Base-by-base conservation (phyloP, 139 green algal genomes). In the Coelastrella sp. region DNA sequence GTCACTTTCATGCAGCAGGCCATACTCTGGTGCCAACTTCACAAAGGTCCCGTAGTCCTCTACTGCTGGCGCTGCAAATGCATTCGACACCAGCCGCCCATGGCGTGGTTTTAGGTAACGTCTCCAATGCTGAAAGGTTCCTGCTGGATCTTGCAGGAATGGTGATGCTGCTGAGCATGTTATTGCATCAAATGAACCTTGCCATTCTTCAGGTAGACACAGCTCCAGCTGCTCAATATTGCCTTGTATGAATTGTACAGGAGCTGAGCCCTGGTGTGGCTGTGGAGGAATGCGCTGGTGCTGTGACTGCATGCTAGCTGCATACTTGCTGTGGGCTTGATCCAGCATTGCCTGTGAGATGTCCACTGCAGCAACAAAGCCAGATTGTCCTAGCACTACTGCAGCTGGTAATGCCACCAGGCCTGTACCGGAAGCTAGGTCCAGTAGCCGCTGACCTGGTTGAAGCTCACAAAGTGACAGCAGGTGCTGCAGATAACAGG, bases 81-180 rank as follows among this genome's bases (percentile, higher is more conserved):
- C 80, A 85, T 85, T 85, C 25, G 73, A 85, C 11, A 24, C 80
- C 19, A 85, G 80, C 56, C 11, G 3, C 15, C 12, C 63, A 17
- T 70, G 15, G 4, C 63, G 15, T 70, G 63, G 3, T 49, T 49
- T 49, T 49, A 49, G 35, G 35, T 49, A 49, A 49, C 35, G n/a
- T 4, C 58, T 63, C 82, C 82, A 87, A 7, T 27, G 12, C 10
- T 22, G 4, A 19, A 87, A 7, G n/a, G 59, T 8, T 56, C 59
- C 82, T 24, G 25, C 4, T 15, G 82, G 59, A 24, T 87, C 14
- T 24, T 19, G 25, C 14, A 87, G 58, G 25, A 87, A 87, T 35
- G 82, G 82, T n/a, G 76, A 59, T 8, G 82, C 82, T 27, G 82
- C 82, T 61, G 82, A 87, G 82, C 82, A 87, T 7, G 82, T 87